Percentiles rank a stretch among this genome's conserved stretches.
phyloP scores from a whole-genome alignment of 2,329 filamentous ascomycete species.

The Monosporascus sp. region DNA sequence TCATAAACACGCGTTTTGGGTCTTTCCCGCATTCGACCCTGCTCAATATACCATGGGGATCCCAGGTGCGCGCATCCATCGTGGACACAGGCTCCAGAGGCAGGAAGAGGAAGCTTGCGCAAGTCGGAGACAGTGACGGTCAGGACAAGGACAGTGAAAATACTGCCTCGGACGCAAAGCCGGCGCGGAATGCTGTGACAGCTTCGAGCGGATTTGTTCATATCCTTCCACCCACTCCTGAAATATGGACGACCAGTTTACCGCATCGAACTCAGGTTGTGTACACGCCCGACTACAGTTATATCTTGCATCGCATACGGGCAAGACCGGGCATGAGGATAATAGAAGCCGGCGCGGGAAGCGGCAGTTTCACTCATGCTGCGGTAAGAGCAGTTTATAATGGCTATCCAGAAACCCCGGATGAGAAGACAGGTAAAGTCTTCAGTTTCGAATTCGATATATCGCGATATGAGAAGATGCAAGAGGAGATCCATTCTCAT shows the following conservation, averaged over 20 bases:
- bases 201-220: slow-evolving; percentile 70
- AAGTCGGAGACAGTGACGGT: slow-evolving; percentile 38
- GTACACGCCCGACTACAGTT: slow-evolving; percentile 83
- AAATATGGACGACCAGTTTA: slow-evolving; percentile 74
- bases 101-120: slow-evolving; percentile 55
- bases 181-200: slow-evolving; percentile 37
- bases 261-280: slow-evolving; percentile 83
- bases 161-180: slow-evolving; percentile 6
- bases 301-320: slow-evolving; percentile 70
- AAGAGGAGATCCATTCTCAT: slow-evolving; percentile 64
- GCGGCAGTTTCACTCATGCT: slow-evolving; percentile 79
- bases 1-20: slow-evolving; percentile 89
- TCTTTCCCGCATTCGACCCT: slow-evolving; percentile 80
- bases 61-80: slow-evolving; percentile 80
- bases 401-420: slow-evolving; percentile 50
- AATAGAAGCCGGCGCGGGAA: slow-evolving; percentile 78
- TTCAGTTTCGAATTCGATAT: slow-evolving; percentile 82
- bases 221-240: slow-evolving; percentile 71
- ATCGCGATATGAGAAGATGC: slow-evolving; percentile 63
- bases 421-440: slow-evolving; percentile 57
- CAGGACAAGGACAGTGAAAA: slow-evolving; percentile 30
- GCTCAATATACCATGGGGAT: slow-evolving; percentile 79
- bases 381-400: slow-evolving; percentile 70
- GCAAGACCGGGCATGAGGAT: slow-evolving; percentile 66
- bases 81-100: slow-evolving; percentile 91